Evolutionary conservation across 2,329 filamentous ascomycete species (phyloP).

Genomic region (Curvularia verruculosa): DNA sequence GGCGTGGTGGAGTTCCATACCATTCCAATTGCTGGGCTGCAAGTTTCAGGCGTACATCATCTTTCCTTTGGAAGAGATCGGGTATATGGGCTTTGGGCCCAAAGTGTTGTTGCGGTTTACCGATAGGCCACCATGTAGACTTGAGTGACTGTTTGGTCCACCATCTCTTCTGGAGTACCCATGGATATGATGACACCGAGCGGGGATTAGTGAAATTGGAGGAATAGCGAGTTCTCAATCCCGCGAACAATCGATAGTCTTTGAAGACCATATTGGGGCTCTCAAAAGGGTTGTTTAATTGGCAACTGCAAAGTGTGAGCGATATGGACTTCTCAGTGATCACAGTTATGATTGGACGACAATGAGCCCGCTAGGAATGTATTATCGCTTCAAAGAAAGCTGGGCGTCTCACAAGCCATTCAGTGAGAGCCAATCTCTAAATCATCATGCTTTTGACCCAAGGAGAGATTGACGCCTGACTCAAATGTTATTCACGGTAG

Average conservation of each 20-base stretch:
- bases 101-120: slow-evolving; percentile 15
- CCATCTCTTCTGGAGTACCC: not conserved
- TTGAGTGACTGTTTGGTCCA: not conserved
- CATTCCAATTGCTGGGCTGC: slow-evolving; percentile 8
- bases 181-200: not conserved
- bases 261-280: not conserved
- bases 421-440: not conserved
- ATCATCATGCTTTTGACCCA: not conserved
- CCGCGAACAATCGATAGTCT: too few species aligned
- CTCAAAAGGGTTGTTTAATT: not conserved
- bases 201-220: not conserved
- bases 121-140: not conserved
- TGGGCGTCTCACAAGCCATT: not conserved
- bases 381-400: not conserved
- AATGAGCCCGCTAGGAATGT: not conserved
- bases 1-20: slow-evolving; percentile 5
- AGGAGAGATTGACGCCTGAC: not conserved
- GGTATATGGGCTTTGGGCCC: slow-evolving; percentile 19
- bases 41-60: slow-evolving; percentile 19
- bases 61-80: slow-evolving; percentile 24
- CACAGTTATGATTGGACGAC: not conserved
- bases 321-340: not conserved
- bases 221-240: slow-evolving; percentile 1
- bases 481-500: not conserved
- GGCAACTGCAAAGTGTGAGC: slow-evolving; percentile 1